phyloP scores from a whole-genome alignment of 2,329 filamentous ascomycete species.

The Tolypocladium cylindrosporum region DNA sequence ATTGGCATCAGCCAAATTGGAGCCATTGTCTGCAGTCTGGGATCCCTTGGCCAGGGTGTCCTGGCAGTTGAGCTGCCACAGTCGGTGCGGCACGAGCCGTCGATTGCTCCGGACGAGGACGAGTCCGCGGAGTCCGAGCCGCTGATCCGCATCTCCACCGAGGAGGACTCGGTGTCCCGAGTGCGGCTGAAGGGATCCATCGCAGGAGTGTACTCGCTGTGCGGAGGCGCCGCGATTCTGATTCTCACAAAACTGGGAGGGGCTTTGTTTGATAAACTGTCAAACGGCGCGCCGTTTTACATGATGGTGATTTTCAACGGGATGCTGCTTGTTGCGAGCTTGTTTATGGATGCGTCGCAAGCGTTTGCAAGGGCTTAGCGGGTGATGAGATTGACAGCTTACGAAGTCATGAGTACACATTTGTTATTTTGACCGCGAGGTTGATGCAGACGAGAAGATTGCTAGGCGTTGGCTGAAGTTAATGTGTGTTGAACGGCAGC shows the following conservation, averaged over 20 bases:
- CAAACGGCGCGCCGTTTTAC: slow-evolving; percentile 76
- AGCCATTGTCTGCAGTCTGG: slow-evolving; percentile 91
- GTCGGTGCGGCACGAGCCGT: slow-evolving; percentile 12
- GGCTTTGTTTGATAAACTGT: slow-evolving; percentile 67
- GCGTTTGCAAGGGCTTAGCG: slow-evolving; percentile 18
- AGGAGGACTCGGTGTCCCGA: slow-evolving; percentile 30
- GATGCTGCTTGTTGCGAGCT: slow-evolving; percentile 49
- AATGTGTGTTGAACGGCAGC: neutral
- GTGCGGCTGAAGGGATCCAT: slow-evolving; percentile 80
- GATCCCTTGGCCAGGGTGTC: slow-evolving; percentile 73
- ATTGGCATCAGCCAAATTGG: slow-evolving; percentile 93
- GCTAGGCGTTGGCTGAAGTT: neutral
- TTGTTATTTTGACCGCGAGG: neutral
- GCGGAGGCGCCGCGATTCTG: slow-evolving; percentile 81
- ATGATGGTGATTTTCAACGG: slow-evolving; percentile 88
- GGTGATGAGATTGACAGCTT: neutral
- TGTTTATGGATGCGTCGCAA: slow-evolving; percentile 38
- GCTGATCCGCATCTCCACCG: slow-evolving; percentile 22
- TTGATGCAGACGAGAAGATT: neutral
- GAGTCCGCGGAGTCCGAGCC: slow-evolving; percentile 32
- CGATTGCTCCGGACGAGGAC: slow-evolving; percentile 23
- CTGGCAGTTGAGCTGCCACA: slow-evolving; percentile 39
- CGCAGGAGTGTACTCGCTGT: slow-evolving; percentile 86
- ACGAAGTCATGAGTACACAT: slow-evolving; percentile 5
- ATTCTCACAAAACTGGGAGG: slow-evolving; percentile 88